Evolutionary conservation across 192 early-diverging fungal species (phyloP).

Genomic region (Phlyctochytrium planicorne): DNA sequence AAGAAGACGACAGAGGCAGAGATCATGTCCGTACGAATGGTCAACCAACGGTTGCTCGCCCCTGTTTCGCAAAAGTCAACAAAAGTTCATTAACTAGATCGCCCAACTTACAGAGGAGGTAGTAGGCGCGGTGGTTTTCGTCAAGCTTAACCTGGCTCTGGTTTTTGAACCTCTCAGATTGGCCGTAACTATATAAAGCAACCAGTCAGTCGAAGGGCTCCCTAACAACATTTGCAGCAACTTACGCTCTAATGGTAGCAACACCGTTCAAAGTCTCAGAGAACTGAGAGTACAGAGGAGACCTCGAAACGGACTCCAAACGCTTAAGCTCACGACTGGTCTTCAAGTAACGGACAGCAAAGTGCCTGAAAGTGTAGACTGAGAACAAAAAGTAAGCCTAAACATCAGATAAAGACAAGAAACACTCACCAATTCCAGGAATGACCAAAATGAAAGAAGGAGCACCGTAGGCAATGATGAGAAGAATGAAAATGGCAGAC

Average conservation of each 20-base stretch:
- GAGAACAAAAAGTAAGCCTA: not conserved
- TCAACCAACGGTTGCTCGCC: conserved; percentile 70
- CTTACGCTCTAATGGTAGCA: conserved; percentile 50
- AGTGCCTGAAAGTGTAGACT: conserved; percentile 49
- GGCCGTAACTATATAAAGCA: conserved; percentile 1
- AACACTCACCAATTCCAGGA: not conserved
- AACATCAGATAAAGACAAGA: conserved; percentile 14
- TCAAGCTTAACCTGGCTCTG: conserved; percentile 17
- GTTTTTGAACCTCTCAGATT: conserved; percentile 56
- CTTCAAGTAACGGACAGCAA: conserved; percentile 73
- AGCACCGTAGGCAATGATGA: conserved; percentile 56
- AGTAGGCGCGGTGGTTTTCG: conserved; percentile 34
- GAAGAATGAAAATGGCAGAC: conserved; percentile 48
- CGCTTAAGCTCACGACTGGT: conserved; percentile 87
- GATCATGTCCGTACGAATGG: conserved; percentile 76
- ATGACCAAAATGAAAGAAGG: conserved; percentile 24
- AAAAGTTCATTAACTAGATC: not conserved
- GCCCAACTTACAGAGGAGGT: conserved; percentile 2
- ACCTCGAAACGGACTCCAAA: conserved; percentile 72
- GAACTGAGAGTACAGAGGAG: conserved; percentile 79
- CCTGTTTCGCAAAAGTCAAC: not conserved
- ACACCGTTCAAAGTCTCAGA: conserved; percentile 65
- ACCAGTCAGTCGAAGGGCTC: not conserved
- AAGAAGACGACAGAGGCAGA: conserved; percentile 77
- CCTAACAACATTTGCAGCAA: not conserved